Percentiles rank a stretch among this genome's conserved stretches.
phyloP scores from a whole-genome alignment of 257 asterid species.

The Prunella vulgaris region DNA sequence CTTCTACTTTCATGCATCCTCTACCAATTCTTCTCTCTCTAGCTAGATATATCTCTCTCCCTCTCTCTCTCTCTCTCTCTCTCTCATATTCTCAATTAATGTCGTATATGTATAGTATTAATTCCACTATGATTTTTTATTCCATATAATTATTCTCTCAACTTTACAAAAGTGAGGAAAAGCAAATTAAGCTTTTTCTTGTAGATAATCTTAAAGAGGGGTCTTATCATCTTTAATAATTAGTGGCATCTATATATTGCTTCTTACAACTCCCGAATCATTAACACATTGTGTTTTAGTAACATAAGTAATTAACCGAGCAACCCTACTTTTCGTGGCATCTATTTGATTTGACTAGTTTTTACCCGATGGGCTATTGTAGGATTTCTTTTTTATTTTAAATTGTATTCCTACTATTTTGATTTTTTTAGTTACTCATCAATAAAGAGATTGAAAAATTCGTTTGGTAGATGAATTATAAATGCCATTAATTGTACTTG shows the following conservation, averaged over 20 bases:
- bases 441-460: too few species aligned
- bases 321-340: not conserved
- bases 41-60: not conserved
- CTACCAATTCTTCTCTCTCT: not conserved
- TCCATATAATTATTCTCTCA: not conserved
- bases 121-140: not conserved
- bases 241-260: not conserved
- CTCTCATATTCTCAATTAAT: not conserved
- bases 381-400: too few species aligned
- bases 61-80: not conserved
- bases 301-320: not conserved
- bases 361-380: too few species aligned
- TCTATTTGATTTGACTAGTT: too few species aligned
- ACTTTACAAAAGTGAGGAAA: conserved; percentile 24
- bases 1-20: conserved; percentile 2
- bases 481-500: too few species aligned
- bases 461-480: too few species aligned
- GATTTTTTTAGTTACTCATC: too few species aligned
- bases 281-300: not conserved
- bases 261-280: not conserved
- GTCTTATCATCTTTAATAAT: conserved; percentile 10
- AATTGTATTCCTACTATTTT: too few species aligned
- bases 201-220: not conserved
- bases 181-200: not conserved
- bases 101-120: not conserved